Evolutionary conservation across 257 asterid species (phyloP), one percentile per base, ranked within the genome.

Genomic region (Ilex aquifolium): DNA sequence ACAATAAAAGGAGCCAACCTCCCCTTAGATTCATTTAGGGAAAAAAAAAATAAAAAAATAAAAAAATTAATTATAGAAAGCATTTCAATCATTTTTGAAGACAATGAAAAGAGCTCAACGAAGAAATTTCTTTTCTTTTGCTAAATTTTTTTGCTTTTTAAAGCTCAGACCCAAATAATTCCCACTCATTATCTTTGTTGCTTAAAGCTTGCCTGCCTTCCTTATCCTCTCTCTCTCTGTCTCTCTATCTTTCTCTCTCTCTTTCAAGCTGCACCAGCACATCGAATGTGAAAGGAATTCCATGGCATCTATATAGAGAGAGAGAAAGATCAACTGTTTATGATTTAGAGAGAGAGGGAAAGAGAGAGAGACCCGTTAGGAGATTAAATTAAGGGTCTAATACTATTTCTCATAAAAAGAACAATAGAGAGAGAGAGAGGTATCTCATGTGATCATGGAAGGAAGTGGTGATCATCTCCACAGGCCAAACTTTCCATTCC

Each of bases 181-280:
- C 83, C 96, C 94, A 83, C 95, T 90, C 95, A 88, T 90, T 85
- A 84, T 88, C 95, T 79, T 86, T 86, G 90, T 83, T 85, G 87
- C 96, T 82, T 88, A 82, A 87, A 88, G 95, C 88, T 75, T 77
- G 56, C 70, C 69, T 11, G 60, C 80, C 75, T 71, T 79, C 66
- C 85, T 74, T 76, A 69, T 71, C 80, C 68, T 74, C 79, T 68
- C 74, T 64, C 76, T 63, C 66, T 64, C 73, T 69, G 64, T 56
- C 73, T 73, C 69, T 76, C 7, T 31, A 36, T 32, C 44, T 2
- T 56, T 44, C 63, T 51, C 57, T 32, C 53, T 49, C 76, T 65
- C 65, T 36, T 69, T 65, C 61, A 61, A 63, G 61, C 64, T 72
- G 67, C 58, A 51, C 66, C 51, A 70, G 65, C 72, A 56, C 72